Evolutionary conservation across 768 basidiomycete genomes (phyloP).

Genomic region (Trametes maxima): DNA sequence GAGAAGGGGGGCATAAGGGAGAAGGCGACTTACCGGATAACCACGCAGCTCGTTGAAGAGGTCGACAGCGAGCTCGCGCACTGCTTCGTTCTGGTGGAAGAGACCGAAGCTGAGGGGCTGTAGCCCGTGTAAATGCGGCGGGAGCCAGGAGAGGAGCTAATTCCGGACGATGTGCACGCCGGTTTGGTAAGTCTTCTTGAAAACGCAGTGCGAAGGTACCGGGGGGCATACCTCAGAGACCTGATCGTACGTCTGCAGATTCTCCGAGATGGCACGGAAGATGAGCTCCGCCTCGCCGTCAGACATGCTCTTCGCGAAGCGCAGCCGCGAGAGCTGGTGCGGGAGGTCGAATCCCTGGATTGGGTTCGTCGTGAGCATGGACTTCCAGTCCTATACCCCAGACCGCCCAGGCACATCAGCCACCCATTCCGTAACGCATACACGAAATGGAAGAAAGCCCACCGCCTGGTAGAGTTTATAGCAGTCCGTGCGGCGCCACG

Average conservation of each 20-base stretch:
- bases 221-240: slow-evolving; percentile 71
- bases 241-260: slow-evolving; percentile 81
- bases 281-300: slow-evolving; percentile 78
- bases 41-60: slow-evolving; percentile 78
- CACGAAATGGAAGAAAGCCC: slow-evolving; percentile 28
- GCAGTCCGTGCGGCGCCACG: slow-evolving; percentile 83
- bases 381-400: slow-evolving; percentile 64
- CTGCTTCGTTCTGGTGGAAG: slow-evolving; percentile 81
- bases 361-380: slow-evolving; percentile 51
- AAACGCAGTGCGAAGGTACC: neutral
- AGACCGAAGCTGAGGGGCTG: slow-evolving; percentile 85
- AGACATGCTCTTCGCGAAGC: slow-evolving; percentile 68
- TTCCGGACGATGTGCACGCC: neutral
- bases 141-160: slow-evolving; percentile 82
- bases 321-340: slow-evolving; percentile 84
- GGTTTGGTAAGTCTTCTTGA: too few relatives aligned
- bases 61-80: slow-evolving; percentile 81
- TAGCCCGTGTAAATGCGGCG: slow-evolving; percentile 80
- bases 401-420: slow-evolving; percentile 15
- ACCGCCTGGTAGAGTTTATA: slow-evolving; percentile 78
- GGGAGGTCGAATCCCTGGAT: slow-evolving; percentile 82
- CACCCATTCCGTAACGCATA: neutral
- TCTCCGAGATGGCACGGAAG: slow-evolving; percentile 70
- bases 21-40: slow-evolving; percentile 61
- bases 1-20: neutral